Evolutionary conservation across 495 filamentous ascomycete species (phyloP).

Genomic region (Xylaria nigripes): DNA sequence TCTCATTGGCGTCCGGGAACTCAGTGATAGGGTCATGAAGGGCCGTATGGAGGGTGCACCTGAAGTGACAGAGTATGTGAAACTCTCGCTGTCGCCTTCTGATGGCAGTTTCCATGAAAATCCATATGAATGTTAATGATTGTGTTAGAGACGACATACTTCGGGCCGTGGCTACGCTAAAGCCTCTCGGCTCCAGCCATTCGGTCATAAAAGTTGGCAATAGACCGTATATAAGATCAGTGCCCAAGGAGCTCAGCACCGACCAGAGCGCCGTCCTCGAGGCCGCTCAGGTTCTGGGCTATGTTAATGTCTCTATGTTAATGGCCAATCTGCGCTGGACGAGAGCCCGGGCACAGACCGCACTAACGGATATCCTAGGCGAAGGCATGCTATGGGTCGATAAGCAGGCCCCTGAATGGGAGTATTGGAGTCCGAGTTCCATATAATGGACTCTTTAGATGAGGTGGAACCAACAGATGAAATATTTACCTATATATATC

Average conservation of each 20-base stretch:
- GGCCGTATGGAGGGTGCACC: conserved; percentile 65
- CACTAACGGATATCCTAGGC: conserved; percentile 80
- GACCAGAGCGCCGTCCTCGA: conserved; percentile 91
- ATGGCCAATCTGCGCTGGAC: conserved; percentile 86
- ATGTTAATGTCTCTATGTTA: conserved; percentile 85
- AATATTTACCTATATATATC: background rate
- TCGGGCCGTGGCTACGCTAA: conserved; percentile 77
- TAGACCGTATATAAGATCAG: conserved; percentile 80
- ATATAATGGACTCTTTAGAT: conserved; percentile 36
- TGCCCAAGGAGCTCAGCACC: conserved; percentile 92
- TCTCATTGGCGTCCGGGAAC: conserved; percentile 75
- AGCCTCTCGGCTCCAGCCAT: conserved; percentile 82
- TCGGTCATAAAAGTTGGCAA: conserved; percentile 70
- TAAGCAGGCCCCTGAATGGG: conserved; percentile 72
- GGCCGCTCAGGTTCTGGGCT: conserved; percentile 74
- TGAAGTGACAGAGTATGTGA: conserved; percentile 56
- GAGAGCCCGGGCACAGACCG: conserved; percentile 73
- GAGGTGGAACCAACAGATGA: conserved; percentile 10
- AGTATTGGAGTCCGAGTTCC: conserved; percentile 88
- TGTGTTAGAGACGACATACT: conserved; percentile 72
- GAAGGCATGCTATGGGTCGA: conserved; percentile 95
- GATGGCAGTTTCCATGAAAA: background rate
- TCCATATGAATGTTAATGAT: background rate
- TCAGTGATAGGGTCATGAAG: conserved; percentile 61
- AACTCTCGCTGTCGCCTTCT: background rate